Conservation (phyloP, 2,329 filamentous ascomycete species). For the Arthroderma uncinatum region DNA sequence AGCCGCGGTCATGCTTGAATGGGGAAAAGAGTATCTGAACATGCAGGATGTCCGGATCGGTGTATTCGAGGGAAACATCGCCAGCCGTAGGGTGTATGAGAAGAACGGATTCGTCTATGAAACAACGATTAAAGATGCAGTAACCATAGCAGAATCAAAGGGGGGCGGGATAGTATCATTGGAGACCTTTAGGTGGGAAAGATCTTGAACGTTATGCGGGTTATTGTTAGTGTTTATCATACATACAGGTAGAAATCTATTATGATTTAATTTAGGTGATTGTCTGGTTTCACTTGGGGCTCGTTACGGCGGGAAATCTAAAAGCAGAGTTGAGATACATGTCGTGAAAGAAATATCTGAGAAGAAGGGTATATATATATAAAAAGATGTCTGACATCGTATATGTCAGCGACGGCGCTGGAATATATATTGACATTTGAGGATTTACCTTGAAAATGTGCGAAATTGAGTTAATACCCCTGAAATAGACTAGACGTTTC, state of each 20-base stretch:
- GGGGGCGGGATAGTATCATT: conserved; percentile 6
- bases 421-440: background rate
- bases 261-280: background rate
- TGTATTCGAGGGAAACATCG: conserved; percentile 8
- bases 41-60: conserved; percentile 6
- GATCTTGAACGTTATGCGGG: background rate
- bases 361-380: background rate
- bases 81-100: conserved; percentile 10
- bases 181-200: conserved; percentile 6
- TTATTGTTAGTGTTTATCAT: background rate
- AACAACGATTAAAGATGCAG: background rate
- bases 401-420: background rate
- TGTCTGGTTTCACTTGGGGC: background rate
- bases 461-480: background rate
- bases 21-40: conserved; percentile 10
- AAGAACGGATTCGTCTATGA: conserved; percentile 9
- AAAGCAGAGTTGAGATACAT: background rate
- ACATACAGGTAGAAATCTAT: background rate
- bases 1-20: conserved; percentile 5
- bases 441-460: background rate
- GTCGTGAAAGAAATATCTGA: background rate
- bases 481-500: background rate
- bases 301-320: background rate
- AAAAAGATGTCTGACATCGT: background rate
- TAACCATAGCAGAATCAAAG: conserved; percentile 5